Evolutionary conservation across 805 yeast genomes (phyloP).

Genomic region (Kodamaea kakaduensis): DNA sequence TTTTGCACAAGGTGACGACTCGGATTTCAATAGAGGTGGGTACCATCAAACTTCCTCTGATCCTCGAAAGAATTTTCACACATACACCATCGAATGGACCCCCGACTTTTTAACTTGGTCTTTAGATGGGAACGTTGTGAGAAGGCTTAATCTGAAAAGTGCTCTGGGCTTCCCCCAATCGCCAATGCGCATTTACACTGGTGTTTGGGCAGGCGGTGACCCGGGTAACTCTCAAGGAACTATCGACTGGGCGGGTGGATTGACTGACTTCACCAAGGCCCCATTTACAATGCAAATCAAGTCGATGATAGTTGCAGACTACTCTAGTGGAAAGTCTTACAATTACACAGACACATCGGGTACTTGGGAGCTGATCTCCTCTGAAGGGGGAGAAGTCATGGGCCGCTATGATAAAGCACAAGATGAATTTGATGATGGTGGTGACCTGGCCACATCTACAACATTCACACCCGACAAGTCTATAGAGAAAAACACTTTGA

Average conservation of each 20-base stretch:
- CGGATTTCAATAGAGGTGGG: constrained; percentile 51
- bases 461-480: constrained; percentile 1
- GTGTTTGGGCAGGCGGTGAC: constrained; percentile 85
- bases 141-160: constrained; percentile 52
- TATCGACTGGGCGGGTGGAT: constrained; percentile 81
- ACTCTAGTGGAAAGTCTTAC: constrained; percentile 51
- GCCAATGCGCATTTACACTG: constrained; percentile 73
- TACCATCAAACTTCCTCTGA: constrained; percentile 52
- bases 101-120: constrained; percentile 62
- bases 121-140: constrained; percentile 63
- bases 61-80: constrained; percentile 62
- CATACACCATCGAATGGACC: constrained; percentile 84
- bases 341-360: constrained; percentile 56
- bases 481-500: constrained; percentile 1
- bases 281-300: constrained; percentile 69
- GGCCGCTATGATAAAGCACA: constrained; percentile 41
- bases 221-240: constrained; percentile 61
- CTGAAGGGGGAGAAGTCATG: constrained; percentile 55
- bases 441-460: constrained; percentile 3
- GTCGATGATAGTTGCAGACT: constrained; percentile 60
- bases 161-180: constrained; percentile 82
- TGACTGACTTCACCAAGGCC: constrained; percentile 57
- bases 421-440: constrained; percentile 8
- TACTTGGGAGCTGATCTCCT: constrained; percentile 53
- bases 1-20: constrained; percentile 14